Percentiles rank a stretch among this genome's conserved stretches.
Evolutionary conservation across 495 filamentous ascomycete species (phyloP).

Genomic region (Xylaria nigripes): DNA sequence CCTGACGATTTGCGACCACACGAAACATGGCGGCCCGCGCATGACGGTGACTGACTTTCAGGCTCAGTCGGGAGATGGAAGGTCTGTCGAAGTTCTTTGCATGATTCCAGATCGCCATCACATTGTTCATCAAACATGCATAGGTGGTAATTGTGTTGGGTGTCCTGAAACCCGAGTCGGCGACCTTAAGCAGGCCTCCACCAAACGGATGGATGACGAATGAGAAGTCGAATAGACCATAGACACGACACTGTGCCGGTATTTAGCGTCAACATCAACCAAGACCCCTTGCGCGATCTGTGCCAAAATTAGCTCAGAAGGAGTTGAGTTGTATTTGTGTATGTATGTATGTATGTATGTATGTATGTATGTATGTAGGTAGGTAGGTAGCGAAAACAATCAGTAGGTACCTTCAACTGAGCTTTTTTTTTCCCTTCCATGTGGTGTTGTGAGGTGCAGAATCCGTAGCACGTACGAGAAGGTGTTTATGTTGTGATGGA

Average conservation of each 20-base stretch:
- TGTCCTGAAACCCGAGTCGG: constrained; percentile 15
- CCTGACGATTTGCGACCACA: constrained; percentile 5
- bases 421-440: too few species aligned
- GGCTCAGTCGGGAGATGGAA: constrained; percentile 9
- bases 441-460: too few species aligned
- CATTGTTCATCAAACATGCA: constrained; percentile 5
- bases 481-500: too few species aligned
- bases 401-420: too few species aligned
- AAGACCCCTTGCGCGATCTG: constrained; percentile 2
- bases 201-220: background rate
- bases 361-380: background rate
- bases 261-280: background rate
- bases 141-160: background rate
- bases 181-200: background rate
- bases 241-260: constrained; percentile 2
- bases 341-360: background rate
- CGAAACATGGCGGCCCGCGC: constrained; percentile 8
- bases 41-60: constrained; percentile 4
- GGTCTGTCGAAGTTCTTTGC: constrained; percentile 13
- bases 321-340: background rate
- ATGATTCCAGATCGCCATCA: constrained; percentile 15
- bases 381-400: background rate
- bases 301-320: constrained; percentile 12
- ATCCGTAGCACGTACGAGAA: too few species aligned
- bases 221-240: background rate